Evolutionary conservation across 2,329 filamentous ascomycete species (phyloP).

Genomic region (Chrysosporium queenslandicum): DNA sequence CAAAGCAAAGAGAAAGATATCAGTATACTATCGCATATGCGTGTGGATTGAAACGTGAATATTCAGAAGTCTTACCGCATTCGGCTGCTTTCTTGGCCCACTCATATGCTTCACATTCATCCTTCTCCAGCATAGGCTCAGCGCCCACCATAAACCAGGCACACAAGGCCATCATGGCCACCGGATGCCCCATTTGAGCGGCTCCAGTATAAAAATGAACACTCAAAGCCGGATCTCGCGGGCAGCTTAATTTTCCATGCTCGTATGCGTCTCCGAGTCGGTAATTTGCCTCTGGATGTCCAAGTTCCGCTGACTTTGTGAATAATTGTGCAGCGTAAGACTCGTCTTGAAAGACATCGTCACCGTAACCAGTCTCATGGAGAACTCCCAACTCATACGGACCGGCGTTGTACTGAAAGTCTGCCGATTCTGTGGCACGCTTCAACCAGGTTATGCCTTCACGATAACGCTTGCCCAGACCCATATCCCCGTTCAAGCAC

Average conservation of each 20-base stretch:
- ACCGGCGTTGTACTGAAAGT: constrained; percentile 81
- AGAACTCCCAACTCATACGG: constrained; percentile 82
- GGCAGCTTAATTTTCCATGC: constrained; percentile 77
- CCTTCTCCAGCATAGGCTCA: constrained; percentile 81
- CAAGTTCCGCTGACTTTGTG: constrained; percentile 85
- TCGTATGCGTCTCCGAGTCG: constrained; percentile 95
- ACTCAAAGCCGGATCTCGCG: constrained; percentile 79
- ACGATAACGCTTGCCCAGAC: constrained; percentile 68
- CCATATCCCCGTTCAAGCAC: constrained; percentile 80
- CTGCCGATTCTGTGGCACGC: constrained; percentile 78
- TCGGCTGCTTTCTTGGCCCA: constrained; percentile 86
- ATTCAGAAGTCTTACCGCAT: constrained; percentile 54
- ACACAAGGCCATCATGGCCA: constrained; percentile 95
- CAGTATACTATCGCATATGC: not conserved
- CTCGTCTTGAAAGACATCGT: constrained; percentile 86
- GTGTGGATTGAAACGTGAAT: not conserved
- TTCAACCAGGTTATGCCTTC: constrained; percentile 97
- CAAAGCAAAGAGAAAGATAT: constrained; percentile 5
- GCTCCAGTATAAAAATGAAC: constrained; percentile 96
- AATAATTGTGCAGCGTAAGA: constrained; percentile 87
- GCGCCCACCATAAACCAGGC: constrained; percentile 98
- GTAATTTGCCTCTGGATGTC: constrained; percentile 75
- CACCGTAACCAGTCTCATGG: constrained; percentile 87
- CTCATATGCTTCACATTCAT: constrained; percentile 91
- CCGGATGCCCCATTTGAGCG: constrained; percentile 69